Conservation (phyloP, 345 rosid genomes). For the Eucalyptus grandis region DNA sequence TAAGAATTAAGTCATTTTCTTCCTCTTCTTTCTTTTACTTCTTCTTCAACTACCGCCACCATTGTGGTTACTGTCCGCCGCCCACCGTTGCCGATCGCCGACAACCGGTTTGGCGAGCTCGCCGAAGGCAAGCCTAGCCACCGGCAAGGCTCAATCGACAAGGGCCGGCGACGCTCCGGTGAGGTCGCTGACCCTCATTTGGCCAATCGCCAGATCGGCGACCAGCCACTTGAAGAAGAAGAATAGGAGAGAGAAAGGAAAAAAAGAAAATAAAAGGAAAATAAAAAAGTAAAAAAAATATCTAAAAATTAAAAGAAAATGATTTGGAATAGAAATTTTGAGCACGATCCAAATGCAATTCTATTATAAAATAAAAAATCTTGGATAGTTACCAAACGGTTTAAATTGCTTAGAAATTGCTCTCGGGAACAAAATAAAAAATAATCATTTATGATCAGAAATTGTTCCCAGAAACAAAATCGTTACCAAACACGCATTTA, state of each 20-base stretch:
- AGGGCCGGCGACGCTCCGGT: accelerated
- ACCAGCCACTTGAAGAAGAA: too few species aligned
- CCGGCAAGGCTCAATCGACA: accelerated
- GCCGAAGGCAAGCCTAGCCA: accelerated
- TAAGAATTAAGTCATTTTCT: too few species aligned
- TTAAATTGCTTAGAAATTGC: too few species aligned
- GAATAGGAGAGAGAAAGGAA: too few species aligned
- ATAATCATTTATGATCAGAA: accelerated
- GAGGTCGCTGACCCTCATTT: accelerated
- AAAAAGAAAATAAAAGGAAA: too few species aligned
- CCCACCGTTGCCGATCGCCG: accelerated
- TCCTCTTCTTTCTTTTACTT: too few species aligned
- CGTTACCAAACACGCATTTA: accelerated
- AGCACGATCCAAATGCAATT: accelerated
- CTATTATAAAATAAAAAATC: accelerated
- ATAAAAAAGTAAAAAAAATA: accelerated
- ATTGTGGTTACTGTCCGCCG: accelerated
- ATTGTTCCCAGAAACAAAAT: accelerated
- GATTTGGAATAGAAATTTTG: too few species aligned
- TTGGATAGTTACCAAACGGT: accelerated
- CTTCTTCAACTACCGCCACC: too few species aligned
- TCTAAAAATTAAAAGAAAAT: too few species aligned
- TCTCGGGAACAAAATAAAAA: accelerated
- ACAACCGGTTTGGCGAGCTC: accelerated
- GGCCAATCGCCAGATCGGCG: accelerated